These are phyloP conservation scores for Digitaria exilis DNA, from an alignment of 202 grass and related monocot genomes.

Conservation along the genomic window DNA sequence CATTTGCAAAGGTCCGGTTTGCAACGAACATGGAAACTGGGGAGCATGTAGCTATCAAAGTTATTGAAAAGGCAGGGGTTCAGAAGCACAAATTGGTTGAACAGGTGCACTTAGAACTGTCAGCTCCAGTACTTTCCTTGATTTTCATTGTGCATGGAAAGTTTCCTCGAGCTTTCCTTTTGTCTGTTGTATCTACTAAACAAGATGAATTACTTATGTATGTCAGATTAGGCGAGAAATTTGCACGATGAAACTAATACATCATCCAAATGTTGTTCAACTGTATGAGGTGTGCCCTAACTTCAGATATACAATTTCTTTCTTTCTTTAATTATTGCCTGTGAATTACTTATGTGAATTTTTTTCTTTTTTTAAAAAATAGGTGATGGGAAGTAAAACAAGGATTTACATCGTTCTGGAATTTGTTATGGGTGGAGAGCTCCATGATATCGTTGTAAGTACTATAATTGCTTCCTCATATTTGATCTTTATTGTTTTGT, in stretches of 20 bases:
- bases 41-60: slow-evolving; percentile 81
- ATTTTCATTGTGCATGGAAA: not conserved
- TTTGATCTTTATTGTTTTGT: slow-evolving; percentile 10
- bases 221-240: slow-evolving; percentile 86
- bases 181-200: not conserved
- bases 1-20: slow-evolving; percentile 84
- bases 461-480: slow-evolving; percentile 1
- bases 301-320: not conserved
- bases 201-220: slow-evolving; percentile 22
- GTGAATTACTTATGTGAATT: too few relatives aligned
- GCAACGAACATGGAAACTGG: slow-evolving; percentile 71
- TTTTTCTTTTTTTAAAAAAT: slow-evolving; percentile 6
- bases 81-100: slow-evolving; percentile 73
- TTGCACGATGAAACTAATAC: slow-evolving; percentile 85
- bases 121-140: not conserved
- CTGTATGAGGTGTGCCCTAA: slow-evolving; percentile 64
- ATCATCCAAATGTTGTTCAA: slow-evolving; percentile 84
- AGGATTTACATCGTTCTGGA: slow-evolving; percentile 95
- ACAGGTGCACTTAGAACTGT: slow-evolving; percentile 49
- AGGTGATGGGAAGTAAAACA: slow-evolving; percentile 98
- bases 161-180: not conserved
- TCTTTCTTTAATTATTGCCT: too few relatives aligned
- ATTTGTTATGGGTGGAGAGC: slow-evolving; percentile 84
- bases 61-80: slow-evolving; percentile 83
- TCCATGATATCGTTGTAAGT: slow-evolving; percentile 92